phyloP scores from a whole-genome alignment of 1,284 basidiomycete species.

The Microstroma glucosiphilum region DNA sequence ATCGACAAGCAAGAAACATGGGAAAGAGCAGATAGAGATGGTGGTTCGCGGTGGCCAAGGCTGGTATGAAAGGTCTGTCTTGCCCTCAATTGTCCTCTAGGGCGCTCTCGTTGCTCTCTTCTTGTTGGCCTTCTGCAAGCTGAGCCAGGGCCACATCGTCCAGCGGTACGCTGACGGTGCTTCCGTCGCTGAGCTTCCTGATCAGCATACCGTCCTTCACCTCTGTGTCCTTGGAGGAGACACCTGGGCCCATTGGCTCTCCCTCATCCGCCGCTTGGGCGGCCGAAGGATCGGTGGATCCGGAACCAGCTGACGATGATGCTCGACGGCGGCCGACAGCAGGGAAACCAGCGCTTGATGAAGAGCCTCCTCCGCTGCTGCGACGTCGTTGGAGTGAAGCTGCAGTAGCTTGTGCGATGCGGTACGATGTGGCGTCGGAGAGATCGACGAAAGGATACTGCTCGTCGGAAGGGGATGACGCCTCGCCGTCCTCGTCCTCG shows the following conservation, averaged over 20 bases:
- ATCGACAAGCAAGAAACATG: too few species aligned
- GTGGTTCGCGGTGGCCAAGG: too few species aligned
- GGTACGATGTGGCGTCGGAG: constrained; percentile 1
- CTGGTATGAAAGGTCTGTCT: too few species aligned
- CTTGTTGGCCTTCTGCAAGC: too few species aligned
- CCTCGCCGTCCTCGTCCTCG: constrained; percentile 15
- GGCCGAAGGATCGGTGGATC: constrained; percentile 4
- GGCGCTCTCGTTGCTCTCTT: too few species aligned
- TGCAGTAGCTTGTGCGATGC: constrained; percentile 3
- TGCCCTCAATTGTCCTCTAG: too few species aligned
- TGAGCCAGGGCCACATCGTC: constrained; percentile 42
- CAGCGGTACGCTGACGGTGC: constrained; percentile 39
- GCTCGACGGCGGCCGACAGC: constrained; percentile 3
- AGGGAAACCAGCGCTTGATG: background rate
- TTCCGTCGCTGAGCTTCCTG: constrained; percentile 38
- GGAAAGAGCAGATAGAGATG: too few species aligned
- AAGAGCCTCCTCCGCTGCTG: constrained; percentile 23
- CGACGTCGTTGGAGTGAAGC: constrained; percentile 10
- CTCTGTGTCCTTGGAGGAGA: constrained; percentile 21
- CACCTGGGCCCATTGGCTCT: constrained; percentile 32
- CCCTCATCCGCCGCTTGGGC: constrained; percentile 20
- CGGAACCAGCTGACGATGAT: constrained; percentile 10
- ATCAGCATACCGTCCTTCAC: constrained; percentile 33
- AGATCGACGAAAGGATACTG: constrained; percentile 23
- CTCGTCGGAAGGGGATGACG: constrained; percentile 20